These are phyloP conservation scores for Euphrasia arctica DNA, from an alignment of 305 asterid genomes.

Conservation along the genomic window DNA sequence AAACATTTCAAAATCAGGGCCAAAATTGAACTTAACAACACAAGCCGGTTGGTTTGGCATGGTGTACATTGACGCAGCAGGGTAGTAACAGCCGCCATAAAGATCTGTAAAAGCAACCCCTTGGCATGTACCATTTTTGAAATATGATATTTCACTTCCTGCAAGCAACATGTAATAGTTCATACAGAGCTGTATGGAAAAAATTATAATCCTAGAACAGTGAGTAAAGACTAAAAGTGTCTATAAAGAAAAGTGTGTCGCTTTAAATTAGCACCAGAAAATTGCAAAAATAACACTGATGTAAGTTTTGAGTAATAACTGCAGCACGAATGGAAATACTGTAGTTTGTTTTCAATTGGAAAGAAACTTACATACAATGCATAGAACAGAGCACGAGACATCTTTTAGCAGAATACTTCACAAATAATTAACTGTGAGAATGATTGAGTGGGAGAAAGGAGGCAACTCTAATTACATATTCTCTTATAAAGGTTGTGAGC, in stretches of 20 bases:
- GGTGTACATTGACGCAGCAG: slow-evolving; percentile 90
- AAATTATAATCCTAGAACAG: neutral
- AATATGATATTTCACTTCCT: slow-evolving; percentile 84
- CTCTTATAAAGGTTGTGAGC: neutral
- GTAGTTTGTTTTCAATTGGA: neutral
- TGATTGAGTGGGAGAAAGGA: neutral
- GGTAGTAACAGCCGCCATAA: slow-evolving; percentile 74
- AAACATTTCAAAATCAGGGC: slow-evolving; percentile 66
- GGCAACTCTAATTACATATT: neutral
- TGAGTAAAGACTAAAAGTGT: slow-evolving; percentile 2
- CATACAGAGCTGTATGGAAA: neutral
- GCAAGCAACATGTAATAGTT: slow-evolving; percentile 29
- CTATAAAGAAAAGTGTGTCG: neutral
- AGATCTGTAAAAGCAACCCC: slow-evolving; percentile 77
- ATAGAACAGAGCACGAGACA: slow-evolving; percentile 10
- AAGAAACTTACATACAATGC: neutral
- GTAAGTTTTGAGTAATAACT: neutral
- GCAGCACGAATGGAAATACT: neutral
- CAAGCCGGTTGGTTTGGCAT: slow-evolving; percentile 82
- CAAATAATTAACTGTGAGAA: neutral
- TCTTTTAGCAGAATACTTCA: slow-evolving; percentile 2
- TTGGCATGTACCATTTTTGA: slow-evolving; percentile 70
- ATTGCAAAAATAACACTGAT: neutral
- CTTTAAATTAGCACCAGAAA: slow-evolving; percentile 16
- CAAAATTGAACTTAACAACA: slow-evolving; percentile 72